Evolutionary conservation across 371 early-diverging fungal genomes (phyloP), one percentile per base, ranked within the genome.

Genomic region (Apophysomyces elegans): DNA sequence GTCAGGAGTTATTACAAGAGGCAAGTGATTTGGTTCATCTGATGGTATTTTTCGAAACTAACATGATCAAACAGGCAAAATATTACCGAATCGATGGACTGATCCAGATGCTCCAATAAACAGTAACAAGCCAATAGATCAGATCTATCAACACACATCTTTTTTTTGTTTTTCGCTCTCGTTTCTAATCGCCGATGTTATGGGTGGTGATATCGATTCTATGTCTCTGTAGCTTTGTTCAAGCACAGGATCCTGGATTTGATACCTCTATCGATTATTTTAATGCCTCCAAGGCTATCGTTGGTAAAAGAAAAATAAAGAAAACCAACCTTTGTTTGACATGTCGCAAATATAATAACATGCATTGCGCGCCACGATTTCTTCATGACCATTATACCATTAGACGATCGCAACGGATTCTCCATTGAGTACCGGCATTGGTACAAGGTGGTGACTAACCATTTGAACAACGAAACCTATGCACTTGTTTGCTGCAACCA

Each of bases 1-100:
- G 77, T 12, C 74, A 79, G 21, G 77, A 79, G 65, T 47, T 79
- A 18, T 59, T 79, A n/a, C 79, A 79, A 71, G 79, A 79, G 45
- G 77, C 69, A 73, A 57, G 57, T 18, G 12, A 11, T 18, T 14
- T 21, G 37, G 7, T 37, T 8, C 18, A 46, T 37, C 50, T 56
- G 18, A 46, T 13, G 18, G 38, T 35, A 11, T 11, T 43, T 59
- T 50, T 26, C 46, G 21, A 26, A 26, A 26, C 32, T 26, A 26
- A 26, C 64, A 14, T 50, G 37, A 9, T 35, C 16, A 50, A 7
- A 62, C 65, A 77, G 77, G 79, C 79, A 41, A 68, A 73, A 37
- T 79, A 79, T 44, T 79, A 79, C 46, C 65, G 75, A 1, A 79
- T 79, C n/a, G 65, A 76, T 35, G 73, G 75, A 12, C 70, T 79